A percentile compares a stretch with the other conserved stretches of the same genome.
Evolutionary conservation across 352 stramenopile genomes (phyloP).

Genomic region (Pythium angustatum): DNA sequence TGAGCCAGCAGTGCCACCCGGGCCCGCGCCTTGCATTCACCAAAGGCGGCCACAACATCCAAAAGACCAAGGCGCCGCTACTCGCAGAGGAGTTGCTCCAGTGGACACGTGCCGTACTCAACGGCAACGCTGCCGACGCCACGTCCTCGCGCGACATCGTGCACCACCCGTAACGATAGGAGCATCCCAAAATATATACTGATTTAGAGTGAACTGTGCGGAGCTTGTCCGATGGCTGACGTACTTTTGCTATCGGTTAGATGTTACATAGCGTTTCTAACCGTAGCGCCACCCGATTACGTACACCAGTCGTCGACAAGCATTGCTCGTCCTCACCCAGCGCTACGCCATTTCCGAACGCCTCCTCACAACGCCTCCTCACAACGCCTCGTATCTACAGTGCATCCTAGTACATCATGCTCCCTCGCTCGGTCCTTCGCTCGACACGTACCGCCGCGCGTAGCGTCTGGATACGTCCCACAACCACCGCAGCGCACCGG

Average conservation of each 20-base stretch:
- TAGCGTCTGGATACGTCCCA: too few relatives aligned
- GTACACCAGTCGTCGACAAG: background rate
- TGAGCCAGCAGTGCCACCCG: constrained; percentile 19
- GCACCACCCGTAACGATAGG: constrained; percentile 2
- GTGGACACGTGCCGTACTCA: constrained; percentile 29
- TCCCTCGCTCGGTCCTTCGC: background rate
- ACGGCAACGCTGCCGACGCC: background rate
- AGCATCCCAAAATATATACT: too few relatives aligned
- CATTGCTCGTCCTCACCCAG: background rate
- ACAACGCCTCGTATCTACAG: too few relatives aligned
- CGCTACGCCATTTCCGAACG: too few relatives aligned
- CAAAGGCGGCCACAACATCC: constrained; percentile 51
- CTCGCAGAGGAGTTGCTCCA: constrained; percentile 30
- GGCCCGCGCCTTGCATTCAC: constrained; percentile 41
- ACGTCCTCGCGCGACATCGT: background rate
- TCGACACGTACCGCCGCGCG: background rate
- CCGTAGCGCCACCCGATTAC: constrained; percentile 5
- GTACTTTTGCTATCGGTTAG: constrained; percentile 2
- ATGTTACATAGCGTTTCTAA: background rate
- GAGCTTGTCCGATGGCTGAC: constrained; percentile 1
- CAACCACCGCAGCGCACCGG: background rate
- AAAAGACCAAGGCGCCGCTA: constrained; percentile 41
- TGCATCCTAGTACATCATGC: background rate
- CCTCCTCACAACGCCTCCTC: too few relatives aligned
- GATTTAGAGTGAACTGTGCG: background rate